phyloP scores from a whole-genome alignment of 75 land plant species.

The Cunninghamia lanceolata region DNA sequence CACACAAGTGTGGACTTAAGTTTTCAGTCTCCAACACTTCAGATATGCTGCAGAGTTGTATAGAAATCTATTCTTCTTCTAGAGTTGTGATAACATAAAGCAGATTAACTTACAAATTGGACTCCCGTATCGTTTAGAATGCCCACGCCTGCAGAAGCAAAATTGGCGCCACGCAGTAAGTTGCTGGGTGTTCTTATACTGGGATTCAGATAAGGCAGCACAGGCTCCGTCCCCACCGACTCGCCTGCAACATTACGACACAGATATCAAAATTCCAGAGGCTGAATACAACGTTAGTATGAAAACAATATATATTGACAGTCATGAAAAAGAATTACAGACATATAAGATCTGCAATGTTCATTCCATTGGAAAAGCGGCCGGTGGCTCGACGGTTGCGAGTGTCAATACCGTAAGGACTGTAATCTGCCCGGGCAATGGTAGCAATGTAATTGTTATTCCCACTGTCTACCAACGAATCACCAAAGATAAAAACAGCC shows the following conservation, averaged over 20 bases:
- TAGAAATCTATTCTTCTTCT: too few species aligned
- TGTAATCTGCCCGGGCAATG: conserved; percentile 33
- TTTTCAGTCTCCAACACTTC: too few species aligned
- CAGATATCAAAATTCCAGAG: neutral
- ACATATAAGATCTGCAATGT: conserved; percentile 45
- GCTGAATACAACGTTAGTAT: neutral
- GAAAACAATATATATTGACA: neutral
- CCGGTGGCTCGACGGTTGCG: conserved; percentile 34
- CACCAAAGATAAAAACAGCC: conserved; percentile 47
- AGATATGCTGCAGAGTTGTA: too few species aligned
- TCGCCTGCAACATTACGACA: conserved; percentile 19
- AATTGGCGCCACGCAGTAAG: conserved; percentile 47
- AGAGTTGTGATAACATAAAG: too few species aligned
- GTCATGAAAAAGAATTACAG: neutral
- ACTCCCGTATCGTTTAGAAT: conserved; percentile 54
- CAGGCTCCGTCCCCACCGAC: conserved; percentile 15
- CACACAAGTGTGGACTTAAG: too few species aligned
- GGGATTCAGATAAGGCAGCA: conserved; percentile 35
- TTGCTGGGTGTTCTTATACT: neutral
- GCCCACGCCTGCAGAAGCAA: conserved; percentile 60
- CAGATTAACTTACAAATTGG: conserved; percentile 35
- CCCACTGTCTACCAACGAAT: conserved; percentile 46
- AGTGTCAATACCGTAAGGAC: conserved; percentile 41
- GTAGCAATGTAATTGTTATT: conserved; percentile 37
- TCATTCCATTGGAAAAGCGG: conserved; percentile 41